Evolutionary conservation across 768 basidiomycete genomes (phyloP), one percentile per base, ranked within the genome.

Genomic region (Kwoniella newhampshirensis): DNA sequence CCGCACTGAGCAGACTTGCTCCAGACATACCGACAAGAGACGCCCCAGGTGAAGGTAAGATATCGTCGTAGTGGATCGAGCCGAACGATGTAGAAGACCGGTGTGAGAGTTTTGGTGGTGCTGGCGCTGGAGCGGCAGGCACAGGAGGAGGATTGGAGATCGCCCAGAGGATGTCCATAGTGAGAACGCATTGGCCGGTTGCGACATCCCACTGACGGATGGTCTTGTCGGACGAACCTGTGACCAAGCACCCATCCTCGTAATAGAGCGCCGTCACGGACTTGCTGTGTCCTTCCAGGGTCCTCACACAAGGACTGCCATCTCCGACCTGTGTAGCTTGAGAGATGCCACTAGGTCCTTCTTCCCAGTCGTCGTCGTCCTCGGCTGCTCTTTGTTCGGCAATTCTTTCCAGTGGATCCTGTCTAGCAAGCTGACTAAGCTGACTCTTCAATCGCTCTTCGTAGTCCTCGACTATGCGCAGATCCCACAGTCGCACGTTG

Each of bases 91-190:
- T 73, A 8, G 72, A 71, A 37, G 70, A 66, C 54, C 74, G 62
- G 61, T 62, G 72, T 54, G 18, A 54, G 15, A 68, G 55, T 51
- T 53, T 39, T 8, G 63, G 71, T 40, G 55, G 59, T 18, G 32
- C 40, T 20, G 51, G 57, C 7, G 63, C 44, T 18, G 48, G 12
- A 50, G 64, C 27, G 3, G 28, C 42, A 11, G 54, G 57, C 15
- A 55, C 48, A 12, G 75, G 67, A 5, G 86, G 81, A 2, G 91
- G 86, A 77, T 98, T 94, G 9, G 91, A 91, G 65, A 98, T 94
- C 1, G 94, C 96, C 96, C 96, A 99, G 23, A 99, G 85, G 62
- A 99, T 96, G 77, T 99, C 96, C 96, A 99, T 99, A 21, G 94
- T 94, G 81, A 96, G 87, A 43, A 98, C 87, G 77, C 96, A 99